Conservation (phyloP, 169 alveolate genomes). For the Eimeria maxima region DNA sequence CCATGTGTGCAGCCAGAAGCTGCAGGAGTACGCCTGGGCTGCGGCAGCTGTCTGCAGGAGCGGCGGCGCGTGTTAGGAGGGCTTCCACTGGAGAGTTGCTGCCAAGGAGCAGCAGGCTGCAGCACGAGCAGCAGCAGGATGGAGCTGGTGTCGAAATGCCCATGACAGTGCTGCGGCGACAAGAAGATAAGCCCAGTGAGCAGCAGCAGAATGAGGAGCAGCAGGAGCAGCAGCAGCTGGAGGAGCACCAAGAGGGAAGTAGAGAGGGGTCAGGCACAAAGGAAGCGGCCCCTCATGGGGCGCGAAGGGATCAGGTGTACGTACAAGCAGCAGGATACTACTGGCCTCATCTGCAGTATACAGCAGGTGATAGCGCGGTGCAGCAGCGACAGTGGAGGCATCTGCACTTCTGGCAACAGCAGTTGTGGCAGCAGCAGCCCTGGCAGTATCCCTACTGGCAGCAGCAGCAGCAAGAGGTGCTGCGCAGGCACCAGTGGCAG, state of each 20-base stretch:
- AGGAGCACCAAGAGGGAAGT: background rate
- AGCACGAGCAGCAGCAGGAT: slow-evolving; percentile 29
- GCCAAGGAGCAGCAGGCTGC: slow-evolving; percentile 27
- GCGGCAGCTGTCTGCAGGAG: slow-evolving; percentile 1
- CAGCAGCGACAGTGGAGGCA: too few species aligned
- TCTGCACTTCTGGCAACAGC: too few species aligned
- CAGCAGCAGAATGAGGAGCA: slow-evolving; percentile 32
- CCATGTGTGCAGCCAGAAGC: background rate
- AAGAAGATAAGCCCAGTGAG: background rate
- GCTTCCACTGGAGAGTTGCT: slow-evolving; percentile 29
- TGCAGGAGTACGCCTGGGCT: background rate
- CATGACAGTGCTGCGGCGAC: background rate
- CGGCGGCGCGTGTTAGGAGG: background rate
- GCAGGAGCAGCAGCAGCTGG: slow-evolving; percentile 13
- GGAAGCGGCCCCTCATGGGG: background rate
- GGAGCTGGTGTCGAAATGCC: background rate
- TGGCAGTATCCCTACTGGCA: too few species aligned
- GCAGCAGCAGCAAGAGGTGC: background rate
- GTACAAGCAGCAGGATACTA: background rate
- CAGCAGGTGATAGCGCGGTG: too few species aligned
- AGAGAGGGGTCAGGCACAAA: background rate
- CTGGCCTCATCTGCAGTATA: background rate
- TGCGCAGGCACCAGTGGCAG: too few species aligned
- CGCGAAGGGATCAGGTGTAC: background rate
- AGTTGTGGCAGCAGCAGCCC: too few species aligned